Evolutionary conservation across 2,329 filamentous ascomycete genomes (phyloP).

Genomic region (Gliomastix tumulicola): DNA sequence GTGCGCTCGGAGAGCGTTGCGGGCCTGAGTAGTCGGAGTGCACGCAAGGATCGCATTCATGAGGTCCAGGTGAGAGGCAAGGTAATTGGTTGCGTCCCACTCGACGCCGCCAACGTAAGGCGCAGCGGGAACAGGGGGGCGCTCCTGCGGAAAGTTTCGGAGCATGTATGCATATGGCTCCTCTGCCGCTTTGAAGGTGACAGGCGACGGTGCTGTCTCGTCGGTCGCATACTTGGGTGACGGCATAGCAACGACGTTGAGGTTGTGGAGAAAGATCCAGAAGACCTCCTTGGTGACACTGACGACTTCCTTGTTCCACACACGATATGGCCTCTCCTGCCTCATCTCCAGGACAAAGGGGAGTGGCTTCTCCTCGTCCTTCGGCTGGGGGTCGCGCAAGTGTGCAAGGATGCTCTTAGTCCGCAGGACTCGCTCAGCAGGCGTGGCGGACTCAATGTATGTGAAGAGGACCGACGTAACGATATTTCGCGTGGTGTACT

Average conservation of each 20-base stretch:
- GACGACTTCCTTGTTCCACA: conserved; percentile 89
- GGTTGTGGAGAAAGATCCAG: conserved; percentile 95
- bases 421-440: conserved; percentile 56
- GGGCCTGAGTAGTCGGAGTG: conserved; percentile 59
- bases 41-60: conserved; percentile 86
- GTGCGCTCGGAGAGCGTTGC: conserved; percentile 72
- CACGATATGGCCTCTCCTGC: conserved; percentile 76
- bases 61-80: conserved; percentile 87
- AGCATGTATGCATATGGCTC: conserved; percentile 55
- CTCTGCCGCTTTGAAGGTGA: no score
- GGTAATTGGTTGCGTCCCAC: conserved; percentile 97
- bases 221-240: conserved; percentile 15
- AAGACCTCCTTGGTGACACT: conserved; percentile 97
- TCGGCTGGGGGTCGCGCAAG: conserved; percentile 70
- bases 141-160: conserved; percentile 74
- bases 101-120: conserved; percentile 96
- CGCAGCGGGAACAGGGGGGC: conserved; percentile 85
- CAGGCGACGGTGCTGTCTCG: conserved; percentile 12
- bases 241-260: conserved; percentile 75
- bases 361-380: conserved; percentile 69
- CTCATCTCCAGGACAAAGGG: conserved; percentile 89
- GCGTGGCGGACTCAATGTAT: conserved; percentile 65
- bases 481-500: conserved; percentile 89
- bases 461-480: conserved; percentile 86
- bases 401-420: conserved; percentile 71